Evolutionary conservation across 2,329 filamentous ascomycete genomes (phyloP).

Genomic region (Penicillium sp.): DNA sequence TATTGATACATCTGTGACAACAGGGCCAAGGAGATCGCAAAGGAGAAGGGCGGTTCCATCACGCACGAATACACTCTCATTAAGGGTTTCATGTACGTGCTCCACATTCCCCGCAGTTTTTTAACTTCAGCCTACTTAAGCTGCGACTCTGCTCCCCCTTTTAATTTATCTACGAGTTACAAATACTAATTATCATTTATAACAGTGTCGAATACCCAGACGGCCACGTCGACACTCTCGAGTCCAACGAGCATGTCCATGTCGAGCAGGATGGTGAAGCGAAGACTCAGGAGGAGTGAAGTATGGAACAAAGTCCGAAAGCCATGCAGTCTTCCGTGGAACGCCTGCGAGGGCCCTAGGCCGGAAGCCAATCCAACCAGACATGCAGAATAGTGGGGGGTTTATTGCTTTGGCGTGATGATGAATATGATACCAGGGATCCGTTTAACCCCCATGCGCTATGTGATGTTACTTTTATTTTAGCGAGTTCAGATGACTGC

Average conservation of each 20-base stretch:
- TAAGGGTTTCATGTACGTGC: slow-evolving; percentile 84
- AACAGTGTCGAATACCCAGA: slow-evolving; percentile 72
- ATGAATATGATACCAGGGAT: slow-evolving; percentile 17
- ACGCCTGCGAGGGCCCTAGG: not conserved
- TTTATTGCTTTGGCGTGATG: slow-evolving; percentile 18
- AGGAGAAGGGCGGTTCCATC: slow-evolving; percentile 78
- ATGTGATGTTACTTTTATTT: slow-evolving; percentile 11
- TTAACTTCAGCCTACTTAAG: slow-evolving; percentile 20
- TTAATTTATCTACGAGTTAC: not conserved
- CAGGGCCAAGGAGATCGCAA: slow-evolving; percentile 75
- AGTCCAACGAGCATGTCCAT: slow-evolving; percentile 69
- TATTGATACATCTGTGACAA: not conserved
- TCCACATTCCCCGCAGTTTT: not conserved
- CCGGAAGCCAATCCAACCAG: not conserved
- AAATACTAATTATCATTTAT: slow-evolving; percentile 7
- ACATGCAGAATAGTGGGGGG: not conserved
- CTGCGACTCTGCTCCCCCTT: not conserved
- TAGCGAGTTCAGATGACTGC: slow-evolving; percentile 1
- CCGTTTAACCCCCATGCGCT: slow-evolving; percentile 10
- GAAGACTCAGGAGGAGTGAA: slow-evolving; percentile 63
- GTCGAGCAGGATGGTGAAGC: slow-evolving; percentile 75
- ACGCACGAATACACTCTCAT: slow-evolving; percentile 80
- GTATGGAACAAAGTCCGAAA: not conserved
- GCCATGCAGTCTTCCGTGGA: not conserved
- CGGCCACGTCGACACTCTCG: slow-evolving; percentile 65